Evolutionary conservation across 345 rosid genomes (phyloP).

Genomic region (Microthlaspi erraticum): DNA sequence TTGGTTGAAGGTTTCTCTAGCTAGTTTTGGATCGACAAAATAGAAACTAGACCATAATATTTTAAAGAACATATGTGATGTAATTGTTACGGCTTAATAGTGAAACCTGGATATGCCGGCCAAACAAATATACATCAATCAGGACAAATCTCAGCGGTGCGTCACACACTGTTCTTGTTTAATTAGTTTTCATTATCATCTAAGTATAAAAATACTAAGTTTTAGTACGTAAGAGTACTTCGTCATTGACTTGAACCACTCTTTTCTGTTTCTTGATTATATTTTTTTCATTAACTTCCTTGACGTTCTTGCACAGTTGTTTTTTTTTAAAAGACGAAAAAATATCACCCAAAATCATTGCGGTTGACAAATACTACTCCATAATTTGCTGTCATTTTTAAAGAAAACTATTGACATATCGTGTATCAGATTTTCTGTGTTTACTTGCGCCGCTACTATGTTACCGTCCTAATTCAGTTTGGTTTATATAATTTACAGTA

Average conservation of each 20-base stretch:
- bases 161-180: slow-evolving; percentile 18
- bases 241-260: slow-evolving; percentile 18
- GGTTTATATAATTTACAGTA: background rate
- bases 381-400: too few species aligned
- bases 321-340: background rate
- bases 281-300: background rate
- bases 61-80: slow-evolving; percentile 13
- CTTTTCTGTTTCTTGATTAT: slow-evolving; percentile 11
- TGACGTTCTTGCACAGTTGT: background rate
- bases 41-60: background rate
- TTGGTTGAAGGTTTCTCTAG: slow-evolving; percentile 16
- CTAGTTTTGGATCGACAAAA: background rate
- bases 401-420: too few species aligned
- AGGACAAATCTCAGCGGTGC: slow-evolving; percentile 22
- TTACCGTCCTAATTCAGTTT: too few species aligned
- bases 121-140: background rate
- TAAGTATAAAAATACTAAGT: background rate
- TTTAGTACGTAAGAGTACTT: slow-evolving; percentile 10
- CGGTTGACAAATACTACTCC: background rate
- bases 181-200: background rate
- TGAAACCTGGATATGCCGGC: slow-evolving; percentile 13
- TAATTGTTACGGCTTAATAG: slow-evolving; percentile 11
- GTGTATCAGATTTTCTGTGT: too few species aligned
- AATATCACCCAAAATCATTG: background rate
- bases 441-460: too few species aligned